Evolutionary conservation across 2,329 filamentous ascomycete species (phyloP).

Genomic region (Microsporum canis): DNA sequence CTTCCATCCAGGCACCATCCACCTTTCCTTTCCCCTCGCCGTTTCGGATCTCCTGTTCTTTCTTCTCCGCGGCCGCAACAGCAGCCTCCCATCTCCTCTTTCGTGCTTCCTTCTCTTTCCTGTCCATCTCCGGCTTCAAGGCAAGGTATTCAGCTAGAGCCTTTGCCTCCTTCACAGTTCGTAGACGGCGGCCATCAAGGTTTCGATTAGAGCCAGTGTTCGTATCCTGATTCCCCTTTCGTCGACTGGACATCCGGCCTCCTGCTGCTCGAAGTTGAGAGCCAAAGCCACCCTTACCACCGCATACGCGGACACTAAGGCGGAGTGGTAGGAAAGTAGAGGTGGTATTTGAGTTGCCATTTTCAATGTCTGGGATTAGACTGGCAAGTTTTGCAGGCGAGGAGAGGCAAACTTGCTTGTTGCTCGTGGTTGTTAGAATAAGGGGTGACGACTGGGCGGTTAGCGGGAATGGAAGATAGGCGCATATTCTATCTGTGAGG

Average conservation of each 20-base stretch:
- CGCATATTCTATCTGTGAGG: slow-evolving; percentile 51
- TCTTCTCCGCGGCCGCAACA: slow-evolving; percentile 69
- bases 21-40: slow-evolving; percentile 52
- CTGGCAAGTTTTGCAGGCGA: slow-evolving; percentile 48
- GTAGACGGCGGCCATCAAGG: slow-evolving; percentile 74
- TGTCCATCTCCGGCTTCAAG: slow-evolving; percentile 94
- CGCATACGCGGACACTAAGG: slow-evolving; percentile 65
- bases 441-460: slow-evolving; percentile 44
- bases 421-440: slow-evolving; percentile 70
- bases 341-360: slow-evolving; percentile 25
- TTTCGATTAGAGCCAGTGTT: slow-evolving; percentile 87
- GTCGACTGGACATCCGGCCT: slow-evolving; percentile 93
- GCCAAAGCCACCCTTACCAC: slow-evolving; percentile 95
- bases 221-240: slow-evolving; percentile 72
- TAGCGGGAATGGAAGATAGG: slow-evolving; percentile 48
- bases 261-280: slow-evolving; percentile 93
- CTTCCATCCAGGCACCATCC: slow-evolving; percentile 89
- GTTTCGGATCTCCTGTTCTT: slow-evolving; percentile 69
- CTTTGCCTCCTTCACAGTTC: slow-evolving; percentile 92
- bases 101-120: slow-evolving; percentile 78
- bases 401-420: slow-evolving; percentile 52
- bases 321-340: slow-evolving; percentile 72
- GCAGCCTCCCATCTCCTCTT: slow-evolving; percentile 75
- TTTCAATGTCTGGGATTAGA: slow-evolving; percentile 43
- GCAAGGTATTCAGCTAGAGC: slow-evolving; percentile 88